Base-by-base conservation (phyloP, 2,329 filamentous ascomycete species). In the Clarireedia paspali region DNA sequence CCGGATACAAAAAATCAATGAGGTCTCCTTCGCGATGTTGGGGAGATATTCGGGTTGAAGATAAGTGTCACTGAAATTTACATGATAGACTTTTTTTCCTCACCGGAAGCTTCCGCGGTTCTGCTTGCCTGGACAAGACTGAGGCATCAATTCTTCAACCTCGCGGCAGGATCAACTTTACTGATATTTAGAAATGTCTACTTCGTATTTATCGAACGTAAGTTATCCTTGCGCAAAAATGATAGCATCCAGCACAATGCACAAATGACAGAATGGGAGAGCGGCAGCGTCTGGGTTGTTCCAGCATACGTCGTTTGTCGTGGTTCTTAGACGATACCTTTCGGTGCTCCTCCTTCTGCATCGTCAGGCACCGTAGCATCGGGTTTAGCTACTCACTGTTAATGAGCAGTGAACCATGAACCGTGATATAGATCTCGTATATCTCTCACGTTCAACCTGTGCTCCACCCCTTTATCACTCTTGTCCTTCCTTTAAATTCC, bases 401-500 rank as follows among this genome's bases (percentile, higher is more conserved):
- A 10, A 10, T 34, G 30, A 34, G 30, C 2, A 34, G 12, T 34
- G 30, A 34, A 12, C 30, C 30, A 34, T 34, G 10, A 34, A 34
- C 30, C 30, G 30, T 34, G 10, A 9, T 34, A 12, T 34, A 12
- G 14, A 23, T 20, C n/a, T 45, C 9, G 17, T 26, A 24, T 15
- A 38, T 4, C 4, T 30, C 4, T 42, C 40, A 17, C 30, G 15
- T 20, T 42, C n/a, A 42, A 7, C 39, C 17, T 17, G n/a, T 24
- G 40, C 40, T 57, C 20, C 60, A 56, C 58, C 59, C 71, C 61
- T 65, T 63, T 3, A 74, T 65, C 50, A 80, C 75, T 57, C 60
- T 74, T 50, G 73, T 75, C 58, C 62, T 66, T 39, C 68, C 68
- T 53, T 67, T 68, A 53, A 64, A 68, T 63, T 84, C 79, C 74